Conservation (phyloP, 83 land plant species). For the Thuja plicata region DNA sequence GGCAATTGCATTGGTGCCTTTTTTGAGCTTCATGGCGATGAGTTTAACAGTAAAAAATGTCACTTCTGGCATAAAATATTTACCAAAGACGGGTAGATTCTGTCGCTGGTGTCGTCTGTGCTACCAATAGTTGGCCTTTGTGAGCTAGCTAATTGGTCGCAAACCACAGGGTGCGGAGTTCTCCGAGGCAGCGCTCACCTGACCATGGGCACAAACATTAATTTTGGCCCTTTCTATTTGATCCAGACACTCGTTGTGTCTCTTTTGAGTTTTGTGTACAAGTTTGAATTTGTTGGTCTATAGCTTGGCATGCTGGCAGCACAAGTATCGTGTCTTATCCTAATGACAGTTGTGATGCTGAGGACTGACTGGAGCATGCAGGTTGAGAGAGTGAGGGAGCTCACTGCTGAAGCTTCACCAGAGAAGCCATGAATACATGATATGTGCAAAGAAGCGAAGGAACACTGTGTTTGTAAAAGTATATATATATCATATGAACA, state of each 20-base stretch:
- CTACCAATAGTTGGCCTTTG: not conserved
- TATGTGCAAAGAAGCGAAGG: too few species aligned
- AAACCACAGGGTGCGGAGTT: not conserved
- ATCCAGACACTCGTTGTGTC: not conserved
- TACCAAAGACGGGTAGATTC: not conserved
- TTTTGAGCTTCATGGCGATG: not conserved
- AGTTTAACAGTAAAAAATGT: not conserved
- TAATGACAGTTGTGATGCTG: not conserved
- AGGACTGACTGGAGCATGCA: not conserved
- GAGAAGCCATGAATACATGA: too few species aligned
- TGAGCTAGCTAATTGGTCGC: not conserved
- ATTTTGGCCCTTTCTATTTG: not conserved
- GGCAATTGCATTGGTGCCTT: not conserved
- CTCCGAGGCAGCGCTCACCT: constrained; percentile 8
- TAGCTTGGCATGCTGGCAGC: not conserved
- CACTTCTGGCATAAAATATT: not conserved
- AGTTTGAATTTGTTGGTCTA: not conserved
- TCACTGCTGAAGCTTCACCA: too few species aligned
- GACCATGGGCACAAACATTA: not conserved
- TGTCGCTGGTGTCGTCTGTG: not conserved
- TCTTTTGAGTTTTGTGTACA: not conserved
- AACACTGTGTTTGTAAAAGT: too few species aligned
- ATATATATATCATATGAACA: too few species aligned
- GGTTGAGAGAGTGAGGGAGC: too few species aligned
- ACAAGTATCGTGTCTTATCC: not conserved